A percentile compares a stretch with the other conserved stretches of the same genome.
Evolutionary conservation across 148 eudicot genomes (phyloP).

Genomic region (Dianthus caryophyllus): DNA sequence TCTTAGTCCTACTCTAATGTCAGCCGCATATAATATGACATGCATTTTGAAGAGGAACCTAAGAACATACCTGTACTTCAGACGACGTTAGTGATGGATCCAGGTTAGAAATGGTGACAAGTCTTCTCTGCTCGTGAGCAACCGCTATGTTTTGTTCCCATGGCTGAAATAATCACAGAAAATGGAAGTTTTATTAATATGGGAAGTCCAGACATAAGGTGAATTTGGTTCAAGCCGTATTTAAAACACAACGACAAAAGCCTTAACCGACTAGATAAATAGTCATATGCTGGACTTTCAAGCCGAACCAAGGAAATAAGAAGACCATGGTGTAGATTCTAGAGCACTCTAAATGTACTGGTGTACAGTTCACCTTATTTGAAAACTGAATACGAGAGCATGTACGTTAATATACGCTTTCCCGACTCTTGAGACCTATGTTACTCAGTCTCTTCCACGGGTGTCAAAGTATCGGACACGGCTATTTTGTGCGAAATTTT

Average conservation of each 20-base stretch:
- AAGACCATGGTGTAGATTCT: not conserved
- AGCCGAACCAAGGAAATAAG: not conserved
- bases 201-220: not conserved
- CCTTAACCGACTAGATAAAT: not conserved
- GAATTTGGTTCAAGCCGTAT: not conserved
- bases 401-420: too few relatives aligned
- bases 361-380: too few relatives aligned
- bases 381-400: too few relatives aligned
- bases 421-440: too few relatives aligned
- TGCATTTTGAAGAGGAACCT: not conserved
- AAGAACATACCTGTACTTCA: constrained; percentile 44
- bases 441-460: too few relatives aligned
- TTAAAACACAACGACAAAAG: not conserved
- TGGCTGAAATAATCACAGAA: constrained; percentile 30
- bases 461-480: too few relatives aligned
- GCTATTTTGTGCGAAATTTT: too few relatives aligned
- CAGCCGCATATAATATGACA: not conserved
- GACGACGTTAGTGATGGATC: constrained; percentile 49
- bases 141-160: constrained; percentile 37
- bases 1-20: too few relatives aligned
- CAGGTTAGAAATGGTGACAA: constrained; percentile 44
- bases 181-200: not conserved
- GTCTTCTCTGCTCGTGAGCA: constrained; percentile 40
- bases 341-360: not conserved
- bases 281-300: not conserved